Base-by-base conservation (phyloP, 2,329 filamentous ascomycete genomes). In the Aspergillus hiratsukae region DNA sequence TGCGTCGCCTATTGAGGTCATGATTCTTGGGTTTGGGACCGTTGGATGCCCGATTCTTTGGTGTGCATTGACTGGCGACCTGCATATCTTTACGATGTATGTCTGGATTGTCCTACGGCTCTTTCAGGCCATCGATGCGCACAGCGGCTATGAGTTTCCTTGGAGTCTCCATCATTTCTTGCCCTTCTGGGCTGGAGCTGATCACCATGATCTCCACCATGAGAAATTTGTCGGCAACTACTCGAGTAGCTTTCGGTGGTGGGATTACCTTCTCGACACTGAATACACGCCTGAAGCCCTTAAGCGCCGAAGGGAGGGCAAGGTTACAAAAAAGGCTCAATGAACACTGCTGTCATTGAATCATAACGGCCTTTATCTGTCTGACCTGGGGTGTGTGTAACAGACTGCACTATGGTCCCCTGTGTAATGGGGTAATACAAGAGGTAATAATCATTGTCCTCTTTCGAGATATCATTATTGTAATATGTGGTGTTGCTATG, bases 211-310 rank as follows among this genome's bases (percentile, higher is more conserved):
- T 71, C 81, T 91, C 48, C 94, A 99, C 79, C 94, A 99, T 79
- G 94, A 99, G 81, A 91, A 91, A 73, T 99, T 99, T 79, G 91
- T 99, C 62, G 94, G 94, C 67, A 99, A 99, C 81, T 99, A 97
- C 75, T 82, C 93, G 52, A 96, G 91, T 72, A 96, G 90, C 81
- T 99, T 99, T 86, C 85, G 93, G 75, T 99, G 94, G 94, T 99
- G 94, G 94, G 94, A 99, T 79, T 96, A 89, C 75, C 75, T 87
- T 66, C 83, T 97, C 64, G 92, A 97, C 76, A 99, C 94, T 60
- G 93, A 99, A 82, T 90, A 90, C 62, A 91, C 90, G 53, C 85
- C 90, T 40, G 93, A 95, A 76, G 90, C 93, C 43, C 83, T 88
- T 67, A 92, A 91, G 86, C 84, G 82, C 71, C 87, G 92, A 71